phyloP scores from a whole-genome alignment of 805 yeast genomes.

The Candida anglica region DNA sequence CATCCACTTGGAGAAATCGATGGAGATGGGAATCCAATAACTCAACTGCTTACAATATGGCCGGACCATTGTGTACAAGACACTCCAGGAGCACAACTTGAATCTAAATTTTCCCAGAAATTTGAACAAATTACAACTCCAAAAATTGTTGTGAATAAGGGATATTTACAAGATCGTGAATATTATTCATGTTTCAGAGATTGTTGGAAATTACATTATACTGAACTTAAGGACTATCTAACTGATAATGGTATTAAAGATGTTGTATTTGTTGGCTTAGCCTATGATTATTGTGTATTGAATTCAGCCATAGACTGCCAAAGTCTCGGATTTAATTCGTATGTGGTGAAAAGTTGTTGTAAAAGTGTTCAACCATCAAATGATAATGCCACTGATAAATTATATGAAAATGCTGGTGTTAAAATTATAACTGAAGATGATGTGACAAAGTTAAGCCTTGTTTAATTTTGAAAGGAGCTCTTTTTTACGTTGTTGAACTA shows the following conservation, averaged over 20 bases:
- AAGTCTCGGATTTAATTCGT: slow-evolving; percentile 56
- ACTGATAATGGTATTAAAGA: slow-evolving; percentile 44
- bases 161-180: slow-evolving; percentile 68
- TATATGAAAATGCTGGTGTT: slow-evolving; percentile 32
- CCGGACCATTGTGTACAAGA: slow-evolving; percentile 87
- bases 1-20: slow-evolving; percentile 48
- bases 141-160: slow-evolving; percentile 56
- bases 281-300: slow-evolving; percentile 83
- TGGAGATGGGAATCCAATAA: slow-evolving; percentile 23
- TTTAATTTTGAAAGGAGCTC: slow-evolving; percentile 38
- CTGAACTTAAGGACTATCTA: slow-evolving; percentile 57
- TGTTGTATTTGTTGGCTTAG: slow-evolving; percentile 76
- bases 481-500: slow-evolving; percentile 42
- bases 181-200: slow-evolving; percentile 87
- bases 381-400: slow-evolving; percentile 25
- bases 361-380: slow-evolving; percentile 51
- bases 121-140: slow-evolving; percentile 32
- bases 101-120: slow-evolving; percentile 40
- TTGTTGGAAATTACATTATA: slow-evolving; percentile 66
- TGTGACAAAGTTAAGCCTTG: neutral
- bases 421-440: slow-evolving; percentile 11
- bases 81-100: slow-evolving; percentile 62
- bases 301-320: slow-evolving; percentile 72
- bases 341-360: slow-evolving; percentile 54
- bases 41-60: slow-evolving; percentile 59